A percentile compares a stretch with the other conserved stretches of the same genome.
Conservation (phyloP, 176 grass and related monocot genomes). For the Elaeis guineensis region DNA sequence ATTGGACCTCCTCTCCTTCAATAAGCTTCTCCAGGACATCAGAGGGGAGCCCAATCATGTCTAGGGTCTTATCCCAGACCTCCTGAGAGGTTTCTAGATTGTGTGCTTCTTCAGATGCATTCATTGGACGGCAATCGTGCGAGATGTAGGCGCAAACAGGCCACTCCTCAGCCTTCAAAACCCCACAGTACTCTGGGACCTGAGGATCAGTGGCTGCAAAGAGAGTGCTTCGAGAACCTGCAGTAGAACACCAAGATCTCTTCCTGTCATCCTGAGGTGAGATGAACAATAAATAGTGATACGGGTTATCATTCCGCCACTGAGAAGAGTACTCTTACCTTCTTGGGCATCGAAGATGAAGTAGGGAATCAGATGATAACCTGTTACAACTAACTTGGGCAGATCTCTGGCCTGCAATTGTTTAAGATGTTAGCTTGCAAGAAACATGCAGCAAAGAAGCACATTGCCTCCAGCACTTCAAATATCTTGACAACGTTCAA, state of each 20-base stretch:
- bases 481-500: too few relatives aligned
- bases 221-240: constrained; percentile 78
- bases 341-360: constrained; percentile 92
- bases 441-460: background rate
- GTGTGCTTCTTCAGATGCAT: constrained; percentile 90
- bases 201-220: constrained; percentile 86
- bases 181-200: constrained; percentile 68
- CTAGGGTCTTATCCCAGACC: constrained; percentile 87
- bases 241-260: background rate
- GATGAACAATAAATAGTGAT: too few relatives aligned
- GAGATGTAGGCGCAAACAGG: constrained; percentile 76
- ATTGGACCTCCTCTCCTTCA: constrained; percentile 51
- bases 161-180: constrained; percentile 89
- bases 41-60: constrained; percentile 57
- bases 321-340: constrained; percentile 30
- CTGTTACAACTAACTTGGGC: constrained; percentile 58
- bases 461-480: too few relatives aligned
- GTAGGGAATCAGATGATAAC: constrained; percentile 78
- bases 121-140: constrained; percentile 82
- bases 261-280: background rate
- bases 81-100: constrained; percentile 52
- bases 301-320: background rate
- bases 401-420: constrained; percentile 80
- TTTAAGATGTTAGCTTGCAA: background rate
- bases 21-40: constrained; percentile 76